These are phyloP conservation scores for Chaetomium strumarium DNA, from an alignment of 2,329 filamentous ascomycete genomes.

Conservation along the genomic window DNA sequence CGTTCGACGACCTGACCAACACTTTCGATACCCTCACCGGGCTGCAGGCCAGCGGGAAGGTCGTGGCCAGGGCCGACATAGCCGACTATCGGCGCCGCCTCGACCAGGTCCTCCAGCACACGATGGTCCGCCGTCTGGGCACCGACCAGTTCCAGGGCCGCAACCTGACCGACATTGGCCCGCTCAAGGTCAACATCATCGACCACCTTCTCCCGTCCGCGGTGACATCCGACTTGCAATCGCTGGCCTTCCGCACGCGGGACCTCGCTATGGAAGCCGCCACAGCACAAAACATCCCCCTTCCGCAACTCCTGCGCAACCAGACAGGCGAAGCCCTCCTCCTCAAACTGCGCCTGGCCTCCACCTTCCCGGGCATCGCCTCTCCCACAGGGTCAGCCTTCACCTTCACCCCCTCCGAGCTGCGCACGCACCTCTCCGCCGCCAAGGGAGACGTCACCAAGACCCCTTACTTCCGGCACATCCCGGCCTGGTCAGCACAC, in stretches of 20 bases:
- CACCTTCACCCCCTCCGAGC: slow-evolving; percentile 15
- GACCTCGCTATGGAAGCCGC: neutral
- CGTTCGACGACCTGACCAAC: slow-evolving; percentile 11
- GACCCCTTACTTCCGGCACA: slow-evolving; percentile 15
- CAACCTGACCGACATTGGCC: slow-evolving; percentile 18
- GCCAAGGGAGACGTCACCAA: slow-evolving; percentile 8
- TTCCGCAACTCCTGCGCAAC: slow-evolving; percentile 7
- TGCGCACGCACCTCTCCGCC: neutral
- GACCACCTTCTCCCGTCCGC: slow-evolving; percentile 16
- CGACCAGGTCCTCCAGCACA: slow-evolving; percentile 10
- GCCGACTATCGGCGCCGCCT: slow-evolving; percentile 15
- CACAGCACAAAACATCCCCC: neutral
- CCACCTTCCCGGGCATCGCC: slow-evolving; percentile 20
- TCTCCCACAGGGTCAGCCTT: slow-evolving; percentile 3
- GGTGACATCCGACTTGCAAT: neutral
- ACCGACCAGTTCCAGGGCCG: slow-evolving; percentile 20
- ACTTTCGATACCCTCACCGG: slow-evolving; percentile 8
- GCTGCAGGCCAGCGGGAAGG: slow-evolving; percentile 9
- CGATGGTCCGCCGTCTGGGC: slow-evolving; percentile 21
- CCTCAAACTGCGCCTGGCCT: slow-evolving; percentile 19
- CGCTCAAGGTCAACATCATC: slow-evolving; percentile 20
- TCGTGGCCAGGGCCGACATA: neutral
- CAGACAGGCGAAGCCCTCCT: slow-evolving; percentile 7
- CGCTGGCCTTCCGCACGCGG: slow-evolving; percentile 10
- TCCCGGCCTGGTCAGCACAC: slow-evolving; percentile 16